A percentile compares a stretch with the other conserved stretches of the same genome.
phyloP scores from a whole-genome alignment of 352 stramenopile species.

The Pythium aquatile region DNA sequence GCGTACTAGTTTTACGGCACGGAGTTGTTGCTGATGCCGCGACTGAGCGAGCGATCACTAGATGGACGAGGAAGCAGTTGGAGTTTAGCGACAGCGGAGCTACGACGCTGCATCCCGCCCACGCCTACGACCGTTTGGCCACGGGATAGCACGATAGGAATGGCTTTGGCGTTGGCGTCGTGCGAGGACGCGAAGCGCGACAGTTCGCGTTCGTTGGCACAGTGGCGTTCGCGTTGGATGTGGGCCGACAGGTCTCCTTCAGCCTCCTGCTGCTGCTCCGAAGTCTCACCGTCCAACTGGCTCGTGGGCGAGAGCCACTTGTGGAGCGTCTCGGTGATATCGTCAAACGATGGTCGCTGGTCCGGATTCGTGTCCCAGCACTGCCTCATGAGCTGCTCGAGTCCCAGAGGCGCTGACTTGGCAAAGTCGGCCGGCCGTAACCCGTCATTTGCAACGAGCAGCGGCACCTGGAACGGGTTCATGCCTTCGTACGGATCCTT shows the following conservation, averaged over 20 bases:
- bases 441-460: conserved; percentile 68
- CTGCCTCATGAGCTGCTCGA: conserved; percentile 72
- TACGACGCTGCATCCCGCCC: conserved; percentile 6
- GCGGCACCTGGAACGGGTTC: conserved; percentile 75
- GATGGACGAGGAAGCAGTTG: conserved; percentile 4
- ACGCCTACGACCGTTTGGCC: conserved; percentile 14
- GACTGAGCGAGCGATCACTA: conserved; percentile 26
- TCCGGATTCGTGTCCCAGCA: conserved; percentile 74
- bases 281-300: conserved; percentile 6
- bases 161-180: conserved; percentile 55
- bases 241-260: conserved; percentile 51
- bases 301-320: conserved; percentile 44
- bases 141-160: conserved; percentile 56
- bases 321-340: conserved; percentile 58
- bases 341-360: conserved; percentile 57
- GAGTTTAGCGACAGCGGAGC: conserved; percentile 8
- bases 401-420: conserved; percentile 46
- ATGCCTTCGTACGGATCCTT: conserved; percentile 70
- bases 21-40: conserved; percentile 21
- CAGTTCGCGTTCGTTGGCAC: conserved; percentile 44
- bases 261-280: conserved; percentile 14
- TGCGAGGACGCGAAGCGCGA: conserved; percentile 65
- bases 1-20: conserved; percentile 14
- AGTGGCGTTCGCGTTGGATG: conserved; percentile 48
- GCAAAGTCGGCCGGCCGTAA: conserved; percentile 52